These are phyloP conservation scores for Botryobasidium botryosum DNA, from an alignment of 768 basidiomycete genomes.

Conservation along the genomic window DNA sequence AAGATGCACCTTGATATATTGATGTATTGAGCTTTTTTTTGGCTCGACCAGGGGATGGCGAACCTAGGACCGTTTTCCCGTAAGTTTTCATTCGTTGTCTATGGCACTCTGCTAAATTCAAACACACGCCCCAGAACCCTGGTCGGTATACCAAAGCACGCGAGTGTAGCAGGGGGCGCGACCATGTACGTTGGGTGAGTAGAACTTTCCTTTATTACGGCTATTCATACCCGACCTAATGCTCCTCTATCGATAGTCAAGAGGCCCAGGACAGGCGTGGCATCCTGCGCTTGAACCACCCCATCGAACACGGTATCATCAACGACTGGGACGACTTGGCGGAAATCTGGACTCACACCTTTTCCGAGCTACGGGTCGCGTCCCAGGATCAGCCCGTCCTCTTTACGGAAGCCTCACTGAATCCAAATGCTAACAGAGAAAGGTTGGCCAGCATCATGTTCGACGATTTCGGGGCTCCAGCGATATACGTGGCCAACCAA, in stretches of 20 bases:
- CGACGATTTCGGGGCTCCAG: slow-evolving; percentile 55
- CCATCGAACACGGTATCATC: slow-evolving; percentile 83
- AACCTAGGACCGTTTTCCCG: slow-evolving; percentile 87
- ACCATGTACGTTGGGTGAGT: slow-evolving; percentile 79
- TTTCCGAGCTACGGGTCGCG: slow-evolving; percentile 61
- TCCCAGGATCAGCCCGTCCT: slow-evolving; percentile 58
- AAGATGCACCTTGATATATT: slow-evolving; percentile 14
- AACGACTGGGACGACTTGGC: slow-evolving; percentile 85
- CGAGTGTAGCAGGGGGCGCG: slow-evolving; percentile 93
- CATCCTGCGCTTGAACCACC: slow-evolving; percentile 83
- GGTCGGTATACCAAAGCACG: slow-evolving; percentile 84
- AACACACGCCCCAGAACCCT: slow-evolving; percentile 40
- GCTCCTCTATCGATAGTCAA: slow-evolving; percentile 31
- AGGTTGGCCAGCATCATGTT: slow-evolving; percentile 67
- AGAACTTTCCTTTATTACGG: slow-evolving; percentile 2
- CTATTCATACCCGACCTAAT: slow-evolving; percentile 4
- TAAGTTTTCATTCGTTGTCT: slow-evolving; percentile 31
- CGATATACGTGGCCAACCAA: slow-evolving; percentile 56
- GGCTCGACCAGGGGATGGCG: slow-evolving; percentile 50
- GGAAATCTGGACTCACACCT: slow-evolving; percentile 96
- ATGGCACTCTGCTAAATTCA: not conserved
- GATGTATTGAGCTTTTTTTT: not conserved
- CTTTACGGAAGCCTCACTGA: slow-evolving; percentile 51
- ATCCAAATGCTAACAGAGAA: slow-evolving; percentile 54
- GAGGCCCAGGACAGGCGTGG: slow-evolving; percentile 89